phyloP scores from a whole-genome alignment of 2,329 filamentous ascomycete genomes.

The Pseudocercospora ulei region DNA sequence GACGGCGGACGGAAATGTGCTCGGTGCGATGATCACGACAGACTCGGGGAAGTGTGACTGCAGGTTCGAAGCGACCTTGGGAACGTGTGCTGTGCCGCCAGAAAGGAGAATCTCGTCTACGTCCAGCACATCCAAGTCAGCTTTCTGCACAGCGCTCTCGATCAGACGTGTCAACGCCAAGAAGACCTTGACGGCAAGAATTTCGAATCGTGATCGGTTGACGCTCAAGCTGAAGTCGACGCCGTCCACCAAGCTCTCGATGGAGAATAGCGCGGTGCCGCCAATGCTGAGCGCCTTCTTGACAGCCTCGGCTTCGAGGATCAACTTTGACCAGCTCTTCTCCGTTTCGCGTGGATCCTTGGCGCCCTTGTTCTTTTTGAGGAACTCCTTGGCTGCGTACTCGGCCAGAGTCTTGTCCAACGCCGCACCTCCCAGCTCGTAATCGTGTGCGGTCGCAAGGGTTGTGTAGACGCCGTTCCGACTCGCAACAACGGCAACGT shows the following conservation, averaged over 20 bases:
- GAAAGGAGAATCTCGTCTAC: slow-evolving; percentile 90
- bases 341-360: slow-evolving; percentile 70
- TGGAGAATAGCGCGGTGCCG: slow-evolving; percentile 78
- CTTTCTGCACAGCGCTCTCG: slow-evolving; percentile 79
- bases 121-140: slow-evolving; percentile 80
- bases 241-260: slow-evolving; percentile 81
- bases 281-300: slow-evolving; percentile 89
- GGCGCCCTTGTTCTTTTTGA: slow-evolving; percentile 78
- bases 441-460: slow-evolving; percentile 87
- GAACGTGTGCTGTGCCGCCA: slow-evolving; percentile 85
- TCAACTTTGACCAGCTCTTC: slow-evolving; percentile 79
- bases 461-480: slow-evolving; percentile 94
- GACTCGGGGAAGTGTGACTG: slow-evolving; percentile 68
- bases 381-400: slow-evolving; percentile 96
- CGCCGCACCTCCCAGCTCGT: slow-evolving; percentile 76
- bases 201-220: slow-evolving; percentile 88
- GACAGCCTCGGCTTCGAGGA: slow-evolving; percentile 77
- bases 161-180: slow-evolving; percentile 79
- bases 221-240: slow-evolving; percentile 85
- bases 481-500: slow-evolving; percentile 81
- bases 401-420: slow-evolving; percentile 88
- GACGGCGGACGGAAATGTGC: slow-evolving; percentile 65
- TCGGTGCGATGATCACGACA: slow-evolving; percentile 70
- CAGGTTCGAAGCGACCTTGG: slow-evolving; percentile 78
- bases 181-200: slow-evolving; percentile 76